phyloP scores from a whole-genome alignment of 2,329 filamentous ascomycete genomes.

The Davidsoniella eucalypti region DNA sequence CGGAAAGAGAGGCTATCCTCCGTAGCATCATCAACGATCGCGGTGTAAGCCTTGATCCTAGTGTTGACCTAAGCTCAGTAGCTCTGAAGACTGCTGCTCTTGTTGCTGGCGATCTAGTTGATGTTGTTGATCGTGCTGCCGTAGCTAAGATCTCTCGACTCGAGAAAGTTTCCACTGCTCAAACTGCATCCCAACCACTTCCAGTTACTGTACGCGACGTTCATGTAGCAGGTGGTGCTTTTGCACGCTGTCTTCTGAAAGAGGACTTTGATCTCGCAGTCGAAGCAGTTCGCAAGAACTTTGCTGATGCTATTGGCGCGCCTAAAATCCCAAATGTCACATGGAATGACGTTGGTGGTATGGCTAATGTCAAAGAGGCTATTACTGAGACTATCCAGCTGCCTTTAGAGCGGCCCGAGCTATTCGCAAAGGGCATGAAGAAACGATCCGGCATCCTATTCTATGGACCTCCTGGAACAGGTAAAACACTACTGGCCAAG shows the following conservation, averaged over 20 bases:
- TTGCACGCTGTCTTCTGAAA: constrained; percentile 62
- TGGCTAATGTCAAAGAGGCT: constrained; percentile 91
- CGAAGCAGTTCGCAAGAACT: constrained; percentile 91
- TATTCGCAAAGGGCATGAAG: constrained; percentile 96
- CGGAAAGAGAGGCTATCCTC: constrained; percentile 77
- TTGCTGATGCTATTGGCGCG: constrained; percentile 90
- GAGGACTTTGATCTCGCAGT: constrained; percentile 84
- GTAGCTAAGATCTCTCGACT: constrained; percentile 62
- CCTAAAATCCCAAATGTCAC: constrained; percentile 95
- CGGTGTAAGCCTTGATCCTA: constrained; percentile 59
- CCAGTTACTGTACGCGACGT: constrained; percentile 60
- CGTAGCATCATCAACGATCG: constrained; percentile 60
- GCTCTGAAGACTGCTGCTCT: constrained; percentile 91
- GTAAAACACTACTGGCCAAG: constrained; percentile 84
- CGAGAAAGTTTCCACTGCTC: constrained; percentile 33
- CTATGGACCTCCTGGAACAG: constrained; percentile 80
- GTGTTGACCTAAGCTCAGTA: constrained; percentile 69
- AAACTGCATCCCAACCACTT: constrained; percentile 18
- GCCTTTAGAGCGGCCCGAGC: constrained; percentile 74
- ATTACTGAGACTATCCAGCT: constrained; percentile 93
- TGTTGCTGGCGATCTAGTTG: constrained; percentile 83
- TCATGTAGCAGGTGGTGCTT: constrained; percentile 70
- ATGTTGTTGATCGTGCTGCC: constrained; percentile 80
- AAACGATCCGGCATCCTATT: constrained; percentile 89
- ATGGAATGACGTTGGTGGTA: constrained; percentile 89